Conservation (phyloP, 805 yeast genomes). For the Kluyveromyces wickerhamii region DNA sequence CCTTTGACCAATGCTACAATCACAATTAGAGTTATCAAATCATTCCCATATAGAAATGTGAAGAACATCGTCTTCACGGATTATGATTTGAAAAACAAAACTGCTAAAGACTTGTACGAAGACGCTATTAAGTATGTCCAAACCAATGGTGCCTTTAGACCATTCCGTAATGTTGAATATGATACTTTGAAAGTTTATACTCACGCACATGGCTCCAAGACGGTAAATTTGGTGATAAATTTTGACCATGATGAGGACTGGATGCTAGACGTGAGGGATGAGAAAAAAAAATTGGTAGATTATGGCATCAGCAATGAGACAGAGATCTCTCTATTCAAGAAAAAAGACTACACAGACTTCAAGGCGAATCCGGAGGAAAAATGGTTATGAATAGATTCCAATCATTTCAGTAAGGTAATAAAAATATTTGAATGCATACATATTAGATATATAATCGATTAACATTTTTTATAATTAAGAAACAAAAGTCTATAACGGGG, state of each 20-base stretch:
- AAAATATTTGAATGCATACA: no score
- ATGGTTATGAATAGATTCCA: no score
- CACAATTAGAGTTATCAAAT: slow-evolving; percentile 81
- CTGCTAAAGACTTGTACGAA: slow-evolving; percentile 56
- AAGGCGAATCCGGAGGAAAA: slow-evolving; percentile 83
- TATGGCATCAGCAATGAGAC: slow-evolving; percentile 79
- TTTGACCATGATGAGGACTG: slow-evolving; percentile 73
- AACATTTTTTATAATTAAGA: no score
- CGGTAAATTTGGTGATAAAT: slow-evolving; percentile 86
- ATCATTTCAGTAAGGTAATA: no score
- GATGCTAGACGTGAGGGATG: slow-evolving; percentile 42
- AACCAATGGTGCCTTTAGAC: slow-evolving; percentile 64
- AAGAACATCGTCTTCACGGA: slow-evolving; percentile 63
- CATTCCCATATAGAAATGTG: slow-evolving; percentile 86
- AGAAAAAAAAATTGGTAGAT: slow-evolving; percentile 36
- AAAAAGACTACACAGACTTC: slow-evolving; percentile 54
- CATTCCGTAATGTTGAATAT: slow-evolving; percentile 68
- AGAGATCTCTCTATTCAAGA: slow-evolving; percentile 76
- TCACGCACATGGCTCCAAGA: slow-evolving; percentile 91
- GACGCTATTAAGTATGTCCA: slow-evolving; percentile 38
- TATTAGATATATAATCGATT: no score
- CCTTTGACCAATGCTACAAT: slow-evolving; percentile 62
- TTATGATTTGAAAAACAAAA: slow-evolving; percentile 61
- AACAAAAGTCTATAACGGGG: neutral
- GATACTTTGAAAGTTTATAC: slow-evolving; percentile 82